phyloP scores from a whole-genome alignment of 148 eudicot species.

The Silene latifolia region DNA sequence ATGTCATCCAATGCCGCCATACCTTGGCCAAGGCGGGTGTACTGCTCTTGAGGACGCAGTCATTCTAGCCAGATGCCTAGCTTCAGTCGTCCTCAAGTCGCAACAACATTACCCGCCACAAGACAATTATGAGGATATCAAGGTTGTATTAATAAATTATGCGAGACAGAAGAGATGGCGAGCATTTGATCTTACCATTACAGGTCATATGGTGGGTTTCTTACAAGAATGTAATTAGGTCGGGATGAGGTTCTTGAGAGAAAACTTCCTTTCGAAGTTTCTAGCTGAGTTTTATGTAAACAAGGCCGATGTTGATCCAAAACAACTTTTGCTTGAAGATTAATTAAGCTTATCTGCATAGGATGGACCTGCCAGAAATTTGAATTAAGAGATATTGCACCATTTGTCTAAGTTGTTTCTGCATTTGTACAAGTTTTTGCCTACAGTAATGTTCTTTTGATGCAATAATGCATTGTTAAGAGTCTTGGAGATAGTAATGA shows the following conservation, averaged over 20 bases:
- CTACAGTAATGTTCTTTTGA: no score
- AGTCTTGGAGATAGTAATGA: no score
- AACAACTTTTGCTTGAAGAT: conserved; percentile 23
- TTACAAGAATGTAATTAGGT: conserved; percentile 37
- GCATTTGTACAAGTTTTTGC: neutral
- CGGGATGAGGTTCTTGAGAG: conserved; percentile 40
- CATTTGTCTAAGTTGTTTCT: neutral
- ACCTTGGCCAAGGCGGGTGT: conserved; percentile 63
- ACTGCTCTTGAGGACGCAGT: conserved; percentile 54
- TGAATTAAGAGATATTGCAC: neutral
- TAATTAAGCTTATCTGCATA: neutral
- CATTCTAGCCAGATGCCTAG: conserved; percentile 43
- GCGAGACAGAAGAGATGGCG: conserved; percentile 52
- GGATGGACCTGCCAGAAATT: no score
- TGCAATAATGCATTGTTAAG: no score
- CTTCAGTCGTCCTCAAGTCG: conserved; percentile 8
- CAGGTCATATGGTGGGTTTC: conserved; percentile 37
- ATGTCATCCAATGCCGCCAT: conserved; percentile 61
- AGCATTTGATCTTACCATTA: conserved; percentile 32
- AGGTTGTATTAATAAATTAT: conserved; percentile 28
- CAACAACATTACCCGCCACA: conserved; percentile 1
- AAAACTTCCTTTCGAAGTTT: conserved; percentile 32
- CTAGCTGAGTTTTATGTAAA: conserved; percentile 30
- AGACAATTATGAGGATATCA: conserved; percentile 28
- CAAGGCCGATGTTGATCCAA: conserved; percentile 45